phyloP scores from a whole-genome alignment of 2,329 filamentous ascomycete genomes.

The Colletotrichum australisinense region DNA sequence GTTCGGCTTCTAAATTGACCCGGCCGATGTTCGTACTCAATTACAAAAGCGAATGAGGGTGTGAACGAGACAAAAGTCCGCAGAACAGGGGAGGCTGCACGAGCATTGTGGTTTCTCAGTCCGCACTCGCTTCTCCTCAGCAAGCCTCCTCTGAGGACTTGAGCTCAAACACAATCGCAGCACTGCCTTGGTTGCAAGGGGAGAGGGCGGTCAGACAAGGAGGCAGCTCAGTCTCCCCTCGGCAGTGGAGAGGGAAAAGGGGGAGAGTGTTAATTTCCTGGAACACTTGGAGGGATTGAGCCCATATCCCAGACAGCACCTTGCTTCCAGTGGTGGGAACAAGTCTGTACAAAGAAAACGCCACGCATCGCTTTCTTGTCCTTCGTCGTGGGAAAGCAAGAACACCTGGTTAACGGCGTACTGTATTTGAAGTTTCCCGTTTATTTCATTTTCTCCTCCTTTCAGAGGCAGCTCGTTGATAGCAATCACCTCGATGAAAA shows the following conservation, averaged over 20 bases:
- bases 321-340: constrained; percentile 1
- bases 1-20: constrained; percentile 46
- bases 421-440: constrained; percentile 8
- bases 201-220: constrained; percentile 6
- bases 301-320: neutral
- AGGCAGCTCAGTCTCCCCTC: neutral
- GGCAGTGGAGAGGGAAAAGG: neutral
- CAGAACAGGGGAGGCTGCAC: neutral
- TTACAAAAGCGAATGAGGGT: neutral
- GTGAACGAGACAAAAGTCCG: neutral
- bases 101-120: neutral
- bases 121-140: neutral
- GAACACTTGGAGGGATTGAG: constrained; percentile 6
- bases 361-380: neutral
- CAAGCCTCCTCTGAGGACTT: neutral
- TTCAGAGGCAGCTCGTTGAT: neutral
- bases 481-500: constrained; percentile 7
- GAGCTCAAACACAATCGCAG: neutral
- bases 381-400: constrained; percentile 20
- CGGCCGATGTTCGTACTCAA: neutral
- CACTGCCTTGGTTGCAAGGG: neutral
- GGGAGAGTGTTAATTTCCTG: neutral
- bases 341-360: constrained; percentile 25
- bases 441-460: neutral
- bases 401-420: constrained; percentile 11